Conservation (phyloP, 495 filamentous ascomycete genomes). For the Chlorociboria aeruginascens region DNA sequence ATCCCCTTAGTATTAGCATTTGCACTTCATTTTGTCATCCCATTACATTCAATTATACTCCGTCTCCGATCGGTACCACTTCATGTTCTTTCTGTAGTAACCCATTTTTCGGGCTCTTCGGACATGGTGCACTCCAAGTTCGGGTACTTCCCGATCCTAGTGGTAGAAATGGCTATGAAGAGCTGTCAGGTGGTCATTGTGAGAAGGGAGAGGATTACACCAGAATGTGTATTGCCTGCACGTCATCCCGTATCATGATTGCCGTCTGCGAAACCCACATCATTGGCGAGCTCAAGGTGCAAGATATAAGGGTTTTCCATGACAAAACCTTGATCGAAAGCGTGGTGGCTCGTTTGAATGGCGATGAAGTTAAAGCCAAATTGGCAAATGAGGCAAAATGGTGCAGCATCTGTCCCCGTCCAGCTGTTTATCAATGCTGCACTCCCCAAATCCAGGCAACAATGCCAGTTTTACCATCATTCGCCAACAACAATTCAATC, state of each 20-base stretch:
- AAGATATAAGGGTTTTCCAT: background rate
- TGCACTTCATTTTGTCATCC: slow-evolving; percentile 10
- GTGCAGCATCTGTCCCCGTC: slow-evolving; percentile 10
- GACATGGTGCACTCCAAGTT: background rate
- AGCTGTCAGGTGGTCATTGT: slow-evolving; percentile 3
- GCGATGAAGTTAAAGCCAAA: background rate
- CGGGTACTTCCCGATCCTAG: background rate
- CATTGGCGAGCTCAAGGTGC: background rate
- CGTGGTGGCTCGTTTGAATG: background rate
- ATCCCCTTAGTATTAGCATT: slow-evolving; percentile 1
- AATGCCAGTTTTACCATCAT: background rate
- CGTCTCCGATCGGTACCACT: background rate
- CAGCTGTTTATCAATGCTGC: slow-evolving; percentile 4
- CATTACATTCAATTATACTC: slow-evolving; percentile 11
- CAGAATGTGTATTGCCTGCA: slow-evolving; percentile 6
- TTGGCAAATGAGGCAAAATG: slow-evolving; percentile 1
- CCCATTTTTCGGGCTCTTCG: slow-evolving; percentile 11
- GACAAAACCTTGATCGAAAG: background rate
- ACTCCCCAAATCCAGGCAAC: background rate
- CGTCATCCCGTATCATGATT: background rate
- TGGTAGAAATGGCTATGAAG: slow-evolving; percentile 9
- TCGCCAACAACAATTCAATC: too few relatives aligned
- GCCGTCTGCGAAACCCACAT: background rate
- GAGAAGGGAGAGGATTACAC: background rate
- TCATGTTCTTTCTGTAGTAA: slow-evolving; percentile 9